Base-by-base conservation (phyloP, 139 green algal species). In the Ulvella scutata region DNA sequence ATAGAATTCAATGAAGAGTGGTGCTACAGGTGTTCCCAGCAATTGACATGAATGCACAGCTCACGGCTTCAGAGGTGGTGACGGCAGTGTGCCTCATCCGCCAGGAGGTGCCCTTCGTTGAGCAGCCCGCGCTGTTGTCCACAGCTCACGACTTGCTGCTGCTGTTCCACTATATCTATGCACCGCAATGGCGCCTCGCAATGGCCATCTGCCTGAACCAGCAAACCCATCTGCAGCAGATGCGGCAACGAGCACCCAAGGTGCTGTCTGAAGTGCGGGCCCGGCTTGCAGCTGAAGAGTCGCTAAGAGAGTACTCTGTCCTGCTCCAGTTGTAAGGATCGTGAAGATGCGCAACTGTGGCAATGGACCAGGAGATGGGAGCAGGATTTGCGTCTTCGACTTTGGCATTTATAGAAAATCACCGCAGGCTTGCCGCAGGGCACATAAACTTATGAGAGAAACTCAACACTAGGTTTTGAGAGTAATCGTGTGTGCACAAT, bases 151-250 rank as follows among this genome's bases (percentile, higher is more conserved):
- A 67, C 51, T 26, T 67, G 51, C 20, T 67, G 51, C 51, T 67
- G 51, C 51, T 67, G 51, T 67, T 67, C 20, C 51, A 67, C 51
- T 67, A 67, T 26, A 67, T 67, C 51, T 67, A 34, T 23, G 51
- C 51, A 26, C 51, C 51, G 51, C 51, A n/a, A 26, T 67, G 51
- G 51, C 51, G 51, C 51, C 51, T 67, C 1, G 51, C 51, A 26
- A 67, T 67, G 51, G 51, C 51, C n/a, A 26, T 67, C n/a, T 67
- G 51, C 51, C 51, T 67, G 7, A 26, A 67, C 51, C 51, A 67
- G 51, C 51, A 67, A 23, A 67, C 51, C 6, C 51, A 67, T 26
- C 51, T 67, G 51, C 51, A 67, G 51, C 51, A 67, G 51, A 67
- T 67, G 51, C 51, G 51, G 51, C 51, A 67, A 26, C 51, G 51